Base-by-base conservation (phyloP, 2,329 filamentous ascomycete genomes). In the Cryoendolithus antarcticus region DNA sequence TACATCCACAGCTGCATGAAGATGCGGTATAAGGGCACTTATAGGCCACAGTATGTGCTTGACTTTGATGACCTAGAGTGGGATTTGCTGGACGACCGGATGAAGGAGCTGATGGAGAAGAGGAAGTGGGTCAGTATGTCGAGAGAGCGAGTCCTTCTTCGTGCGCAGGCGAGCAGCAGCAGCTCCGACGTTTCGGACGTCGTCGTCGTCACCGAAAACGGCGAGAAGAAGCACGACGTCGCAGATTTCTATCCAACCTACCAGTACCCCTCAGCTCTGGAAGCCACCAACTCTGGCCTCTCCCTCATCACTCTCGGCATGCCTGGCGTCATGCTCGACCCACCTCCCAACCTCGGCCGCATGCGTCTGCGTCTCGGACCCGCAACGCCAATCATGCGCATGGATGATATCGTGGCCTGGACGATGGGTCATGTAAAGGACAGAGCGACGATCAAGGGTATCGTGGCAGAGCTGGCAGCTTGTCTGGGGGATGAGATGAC, bases 21-120 rank as follows among this genome's bases (percentile, higher is more conserved):
- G 64, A 89, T 91, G 84, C 70, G 71, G 49, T 91, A 91, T 65
- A 91, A 91, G 64, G 80, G 78, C 42, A 80, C 86, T 53, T 91
- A 83, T 56, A 67, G 70, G 8, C 83, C 82, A 1, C 81, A 86
- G 53, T 74, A 79, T 51, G 70, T 91, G 8, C 68, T 89, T 8
- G 80, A 88, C 47, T 80, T 81, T 0, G 73, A 56, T 32, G 53
- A 43, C 19, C 35, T 52, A 6, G 43, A 54, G 6, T 61, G 58
- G 58, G 43, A 54, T 38, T 37, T 45, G 7, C 40, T 61, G 34
- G 48, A 60, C 28, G 54, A 54, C 12, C 48, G 54, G 27, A 48
- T 60, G 44, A 42, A 48, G 35, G 34, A 24, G 10, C 55, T 66
- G 12, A 63, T 75, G 43, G 73, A 80, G 45, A 59, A 63, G 39